Base-by-base conservation (phyloP, 2,329 filamentous ascomycete genomes). In the Aaosphaeria pasadenensis region DNA sequence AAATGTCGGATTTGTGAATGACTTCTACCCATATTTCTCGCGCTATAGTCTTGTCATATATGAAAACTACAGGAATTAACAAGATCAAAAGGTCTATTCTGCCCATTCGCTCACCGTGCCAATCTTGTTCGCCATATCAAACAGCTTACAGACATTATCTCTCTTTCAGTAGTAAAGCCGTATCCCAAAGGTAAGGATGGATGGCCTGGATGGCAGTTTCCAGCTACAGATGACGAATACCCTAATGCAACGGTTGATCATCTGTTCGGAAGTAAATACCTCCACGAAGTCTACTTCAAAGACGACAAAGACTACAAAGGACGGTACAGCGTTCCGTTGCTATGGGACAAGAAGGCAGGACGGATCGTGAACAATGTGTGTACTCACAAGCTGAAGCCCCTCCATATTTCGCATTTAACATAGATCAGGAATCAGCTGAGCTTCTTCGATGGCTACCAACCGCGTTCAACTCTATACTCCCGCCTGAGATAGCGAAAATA, bases 161-260 rank as follows among this genome's bases (percentile, higher is more conserved):
- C 77, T 5, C 58, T 84, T 17, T 82, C 79, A 1, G 71, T 86
- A 4, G 82, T 87, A 1, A 80, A 80, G 54, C 79, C 84, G 0
- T 87, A 87, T 52, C 85, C 85, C 0, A 88, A 87, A 60, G 83
- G 82, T 44, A 77, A 78, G 13, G 76, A 78, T 6, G 83, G 84
- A 32, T 86, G 82, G 80, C 72, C 74, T 6, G 83, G 84, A 32
- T 86, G 82, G 80, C 72, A 74, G 30, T 87, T 87, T 55, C 78
- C 82, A 0, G 66, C 67, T 3, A 71, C 72, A 0, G 66, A 77
- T 28, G 69, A 74, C 17, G 74, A 79, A 39, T 86, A 86, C 57
- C 78, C 77, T 13, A 78, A 74, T 11, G 78, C 84, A 5, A 86
- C 83, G 0, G 73, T 78, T 3, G 84, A 87, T 58, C 74, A 77